phyloP scores from a whole-genome alignment of 768 basidiomycete genomes.

The Boletus insuetus region DNA sequence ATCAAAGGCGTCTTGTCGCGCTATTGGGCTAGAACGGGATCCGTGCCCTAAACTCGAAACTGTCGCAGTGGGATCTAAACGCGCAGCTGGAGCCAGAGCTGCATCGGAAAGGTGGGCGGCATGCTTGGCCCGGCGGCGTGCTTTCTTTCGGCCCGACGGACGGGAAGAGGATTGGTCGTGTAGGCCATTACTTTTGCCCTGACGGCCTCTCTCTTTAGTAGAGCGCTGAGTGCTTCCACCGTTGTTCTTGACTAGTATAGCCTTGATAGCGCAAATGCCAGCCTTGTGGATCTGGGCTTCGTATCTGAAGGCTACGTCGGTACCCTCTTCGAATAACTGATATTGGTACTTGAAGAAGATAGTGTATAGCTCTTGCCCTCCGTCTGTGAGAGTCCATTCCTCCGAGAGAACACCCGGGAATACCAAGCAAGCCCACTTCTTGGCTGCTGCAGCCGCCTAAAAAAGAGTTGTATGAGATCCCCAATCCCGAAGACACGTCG shows the following conservation, averaged over 20 bases:
- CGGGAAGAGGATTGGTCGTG: not conserved
- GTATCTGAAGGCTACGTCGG: not conserved
- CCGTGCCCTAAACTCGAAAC: not conserved
- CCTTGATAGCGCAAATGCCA: slow-evolving; percentile 10
- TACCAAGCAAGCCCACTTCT: slow-evolving; percentile 12
- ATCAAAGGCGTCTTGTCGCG: not conserved
- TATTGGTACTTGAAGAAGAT: slow-evolving; percentile 24
- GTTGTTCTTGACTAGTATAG: not conserved
- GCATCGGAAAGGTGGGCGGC: not conserved
- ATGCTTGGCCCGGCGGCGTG: not conserved
- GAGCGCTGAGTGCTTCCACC: not conserved
- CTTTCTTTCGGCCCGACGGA: not conserved
- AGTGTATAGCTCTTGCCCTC: slow-evolving; percentile 12
- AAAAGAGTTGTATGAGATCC: not conserved
- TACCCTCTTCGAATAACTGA: not conserved
- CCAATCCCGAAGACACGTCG: not conserved
- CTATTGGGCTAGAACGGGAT: not conserved
- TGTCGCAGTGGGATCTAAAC: not conserved
- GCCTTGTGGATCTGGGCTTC: not conserved
- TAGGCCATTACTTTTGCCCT: not conserved
- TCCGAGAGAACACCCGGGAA: not conserved
- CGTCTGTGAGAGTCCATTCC: slow-evolving; percentile 3
- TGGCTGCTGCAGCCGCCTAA: slow-evolving; percentile 12
- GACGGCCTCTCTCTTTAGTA: not conserved
- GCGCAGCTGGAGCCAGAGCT: slow-evolving; percentile 5